Percentiles rank a stretch among this genome's conserved stretches.
Evolutionary conservation across 345 rosid species (phyloP).

Genomic region (Populus tremula): DNA sequence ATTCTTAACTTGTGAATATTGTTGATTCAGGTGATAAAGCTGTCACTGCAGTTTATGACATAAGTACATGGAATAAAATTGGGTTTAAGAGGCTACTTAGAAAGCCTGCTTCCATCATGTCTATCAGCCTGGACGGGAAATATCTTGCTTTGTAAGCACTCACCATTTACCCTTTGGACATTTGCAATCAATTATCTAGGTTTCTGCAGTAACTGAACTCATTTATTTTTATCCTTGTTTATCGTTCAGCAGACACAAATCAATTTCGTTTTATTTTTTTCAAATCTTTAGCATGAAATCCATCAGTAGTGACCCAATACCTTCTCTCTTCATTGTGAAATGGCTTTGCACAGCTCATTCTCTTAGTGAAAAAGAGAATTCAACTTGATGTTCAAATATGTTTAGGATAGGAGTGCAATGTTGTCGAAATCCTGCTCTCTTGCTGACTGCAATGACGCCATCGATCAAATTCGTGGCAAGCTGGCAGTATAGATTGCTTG

Average conservation of each 20-base stretch:
- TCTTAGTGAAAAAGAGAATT: not conserved
- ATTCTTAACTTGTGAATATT: constrained; percentile 16
- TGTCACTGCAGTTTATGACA: constrained; percentile 73
- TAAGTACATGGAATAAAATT: constrained; percentile 88
- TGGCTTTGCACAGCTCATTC: not conserved
- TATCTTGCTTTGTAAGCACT: constrained; percentile 80
- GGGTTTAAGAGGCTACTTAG: constrained; percentile 81
- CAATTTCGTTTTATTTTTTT: not conserved
- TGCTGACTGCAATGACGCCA: not conserved
- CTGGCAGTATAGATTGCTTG: not conserved
- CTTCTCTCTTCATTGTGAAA: not conserved
- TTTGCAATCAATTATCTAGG: not conserved
- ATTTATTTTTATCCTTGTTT: not conserved
- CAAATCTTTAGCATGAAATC: not conserved
- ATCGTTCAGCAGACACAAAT: not conserved
- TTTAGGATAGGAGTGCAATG: not conserved
- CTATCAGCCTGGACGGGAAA: constrained; percentile 89
- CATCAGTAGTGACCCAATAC: not conserved
- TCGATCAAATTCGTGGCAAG: not conserved
- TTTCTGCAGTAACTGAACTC: not conserved
- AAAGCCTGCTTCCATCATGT: constrained; percentile 77
- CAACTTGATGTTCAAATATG: not conserved
- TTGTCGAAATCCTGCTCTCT: not conserved
- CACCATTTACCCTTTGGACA: not conserved
- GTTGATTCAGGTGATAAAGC: constrained; percentile 59